Percentiles rank a stretch among this genome's conserved stretches.
These are phyloP conservation scores for Curvularia sp. DNA, from an alignment of 2,329 filamentous ascomycete species.

Conservation along the genomic window DNA sequence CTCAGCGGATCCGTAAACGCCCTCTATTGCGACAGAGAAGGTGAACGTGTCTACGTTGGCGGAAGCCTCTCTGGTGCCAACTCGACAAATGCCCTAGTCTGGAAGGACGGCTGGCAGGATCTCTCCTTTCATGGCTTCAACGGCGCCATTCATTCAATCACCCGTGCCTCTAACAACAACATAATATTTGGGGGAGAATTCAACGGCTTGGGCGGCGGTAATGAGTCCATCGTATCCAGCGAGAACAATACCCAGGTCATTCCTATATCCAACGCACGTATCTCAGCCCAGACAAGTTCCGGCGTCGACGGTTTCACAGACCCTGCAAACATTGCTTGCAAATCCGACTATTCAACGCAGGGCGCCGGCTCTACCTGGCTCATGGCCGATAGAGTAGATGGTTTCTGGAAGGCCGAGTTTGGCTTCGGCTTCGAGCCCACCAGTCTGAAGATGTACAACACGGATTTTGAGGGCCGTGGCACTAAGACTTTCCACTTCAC, in stretches of 20 bases:
- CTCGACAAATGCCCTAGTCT: constrained; percentile 89
- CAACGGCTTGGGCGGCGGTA: constrained; percentile 85
- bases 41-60: constrained; percentile 86
- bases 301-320: constrained; percentile 71
- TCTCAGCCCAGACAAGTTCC: constrained; percentile 71
- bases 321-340: constrained; percentile 83
- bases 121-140: constrained; percentile 95
- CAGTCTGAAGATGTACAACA: constrained; percentile 88
- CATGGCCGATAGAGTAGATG: constrained; percentile 74
- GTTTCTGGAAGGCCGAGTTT: constrained; percentile 84
- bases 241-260: constrained; percentile 78
- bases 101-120: constrained; percentile 75
- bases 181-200: constrained; percentile 94
- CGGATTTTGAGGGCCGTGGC: constrained; percentile 80
- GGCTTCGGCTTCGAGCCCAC: constrained; percentile 86
- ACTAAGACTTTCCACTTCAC: constrained; percentile 89
- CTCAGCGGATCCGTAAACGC: constrained; percentile 83
- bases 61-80: constrained; percentile 81
- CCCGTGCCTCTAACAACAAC: constrained; percentile 78
- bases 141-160: constrained; percentile 85
- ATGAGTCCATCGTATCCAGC: constrained; percentile 69
- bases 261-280: constrained; percentile 80
- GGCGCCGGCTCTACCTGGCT: constrained; percentile 83
- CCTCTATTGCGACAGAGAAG: constrained; percentile 79
- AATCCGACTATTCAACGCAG: constrained; percentile 66